These are phyloP conservation scores for Hibiscus syriacus DNA, from an alignment of 345 rosid species.

Conservation along the genomic window DNA sequence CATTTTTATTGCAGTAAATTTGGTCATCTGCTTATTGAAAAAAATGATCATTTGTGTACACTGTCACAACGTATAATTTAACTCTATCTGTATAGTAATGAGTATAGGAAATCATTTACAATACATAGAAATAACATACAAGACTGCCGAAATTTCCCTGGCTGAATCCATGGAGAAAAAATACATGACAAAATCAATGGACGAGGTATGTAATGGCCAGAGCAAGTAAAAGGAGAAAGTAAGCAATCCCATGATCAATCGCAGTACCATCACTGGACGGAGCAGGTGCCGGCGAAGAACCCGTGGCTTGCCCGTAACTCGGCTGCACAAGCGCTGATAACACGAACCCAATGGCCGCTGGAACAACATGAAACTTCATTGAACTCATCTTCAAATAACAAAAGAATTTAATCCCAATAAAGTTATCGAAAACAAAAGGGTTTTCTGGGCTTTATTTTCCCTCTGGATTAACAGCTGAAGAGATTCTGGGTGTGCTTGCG, in stretches of 20 bases:
- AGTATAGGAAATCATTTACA: too few species aligned
- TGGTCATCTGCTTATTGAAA: too few species aligned
- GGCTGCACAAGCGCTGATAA: not conserved
- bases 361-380: not conserved
- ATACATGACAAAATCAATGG: conserved; percentile 1
- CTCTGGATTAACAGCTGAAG: not conserved
- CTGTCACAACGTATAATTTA: too few species aligned
- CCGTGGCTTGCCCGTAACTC: not conserved
- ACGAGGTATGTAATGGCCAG: conserved; percentile 7
- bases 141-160: not conserved
- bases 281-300: conserved; percentile 8
- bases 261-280: not conserved
- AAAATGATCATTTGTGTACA: too few species aligned
- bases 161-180: not conserved
- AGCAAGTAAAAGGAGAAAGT: conserved; percentile 6
- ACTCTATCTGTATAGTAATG: too few species aligned
- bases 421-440: not conserved
- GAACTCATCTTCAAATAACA: conserved; percentile 1
- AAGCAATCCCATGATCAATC: conserved; percentile 14
- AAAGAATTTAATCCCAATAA: not conserved
- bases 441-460: not conserved
- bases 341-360: not conserved
- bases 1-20: too few species aligned
- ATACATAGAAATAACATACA: too few species aligned
- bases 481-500: too few species aligned